Conservation (phyloP, 768 basidiomycete genomes). For the Termitomyces sp. region DNA sequence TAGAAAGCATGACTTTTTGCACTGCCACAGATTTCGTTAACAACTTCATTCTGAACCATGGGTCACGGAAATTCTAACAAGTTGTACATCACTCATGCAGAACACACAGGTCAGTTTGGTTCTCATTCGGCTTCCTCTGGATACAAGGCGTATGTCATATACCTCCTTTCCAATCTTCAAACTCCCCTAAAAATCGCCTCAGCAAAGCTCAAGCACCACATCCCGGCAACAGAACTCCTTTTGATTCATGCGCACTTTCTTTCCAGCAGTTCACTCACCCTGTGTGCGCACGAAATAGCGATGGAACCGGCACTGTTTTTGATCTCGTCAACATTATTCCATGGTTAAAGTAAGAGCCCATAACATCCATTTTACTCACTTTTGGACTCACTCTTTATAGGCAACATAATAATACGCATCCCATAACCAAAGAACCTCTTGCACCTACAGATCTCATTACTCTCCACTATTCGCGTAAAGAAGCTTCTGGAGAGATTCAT, state of each 20-base stretch:
- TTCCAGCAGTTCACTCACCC: constrained; percentile 88
- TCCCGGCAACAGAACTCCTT: constrained; percentile 64
- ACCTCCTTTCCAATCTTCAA: not conserved
- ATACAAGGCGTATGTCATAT: constrained; percentile 47
- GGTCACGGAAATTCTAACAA: constrained; percentile 87
- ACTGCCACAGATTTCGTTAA: constrained; percentile 2
- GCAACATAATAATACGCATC: constrained; percentile 77
- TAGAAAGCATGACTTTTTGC: constrained; percentile 8
- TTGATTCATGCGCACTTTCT: constrained; percentile 89
- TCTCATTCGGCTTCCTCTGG: constrained; percentile 79
- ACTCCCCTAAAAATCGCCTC: constrained; percentile 8
- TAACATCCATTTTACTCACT: not conserved
- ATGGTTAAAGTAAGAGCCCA: constrained; percentile 74
- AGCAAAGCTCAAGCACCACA: constrained; percentile 68
- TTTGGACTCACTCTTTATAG: constrained; percentile 28
- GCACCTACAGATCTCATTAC: constrained; percentile 67
- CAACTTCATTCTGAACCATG: constrained; percentile 34
- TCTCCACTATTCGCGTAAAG: constrained; percentile 79
- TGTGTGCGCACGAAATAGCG: constrained; percentile 78
- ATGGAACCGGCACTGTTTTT: constrained; percentile 78
- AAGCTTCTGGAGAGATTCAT: constrained; percentile 77
- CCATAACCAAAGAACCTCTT: constrained; percentile 70
- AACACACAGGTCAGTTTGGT: constrained; percentile 76
- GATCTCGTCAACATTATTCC: constrained; percentile 91
- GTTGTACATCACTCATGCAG: constrained; percentile 84